Conservation (phyloP, 768 basidiomycete species). For the Epithele typhae region DNA sequence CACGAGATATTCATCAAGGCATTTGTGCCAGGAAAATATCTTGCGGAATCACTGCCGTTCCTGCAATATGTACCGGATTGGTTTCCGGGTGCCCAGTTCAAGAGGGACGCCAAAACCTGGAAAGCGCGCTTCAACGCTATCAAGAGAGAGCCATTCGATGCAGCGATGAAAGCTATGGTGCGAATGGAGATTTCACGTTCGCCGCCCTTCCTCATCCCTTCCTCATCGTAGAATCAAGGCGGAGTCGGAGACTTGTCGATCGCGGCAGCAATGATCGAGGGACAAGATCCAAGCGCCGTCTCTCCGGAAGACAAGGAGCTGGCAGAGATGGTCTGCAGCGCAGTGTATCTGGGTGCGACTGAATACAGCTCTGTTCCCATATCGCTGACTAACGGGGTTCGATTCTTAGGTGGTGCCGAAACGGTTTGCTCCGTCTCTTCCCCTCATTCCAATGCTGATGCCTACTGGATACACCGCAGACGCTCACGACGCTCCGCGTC, state of each 20-base stretch:
- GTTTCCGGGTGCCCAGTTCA: conserved; percentile 17
- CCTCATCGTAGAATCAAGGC: too few relatives aligned
- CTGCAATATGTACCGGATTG: conserved; percentile 16
- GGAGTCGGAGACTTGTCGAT: too few relatives aligned
- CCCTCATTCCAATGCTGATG: too few relatives aligned
- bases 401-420: background rate
- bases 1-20: background rate
- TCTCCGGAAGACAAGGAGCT: too few relatives aligned
- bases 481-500: conserved; percentile 14
- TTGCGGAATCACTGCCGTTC: background rate
- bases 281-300: too few relatives aligned
- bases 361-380: too few relatives aligned
- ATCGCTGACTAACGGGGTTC: background rate
- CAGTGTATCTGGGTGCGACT: background rate
- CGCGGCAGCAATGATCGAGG: too few relatives aligned
- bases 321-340: too few relatives aligned
- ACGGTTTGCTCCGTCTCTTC: too few relatives aligned
- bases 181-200: too few relatives aligned
- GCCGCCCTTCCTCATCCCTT: too few relatives aligned
- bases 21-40: background rate
- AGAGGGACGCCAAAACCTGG: conserved; percentile 8
- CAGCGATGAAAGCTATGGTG: conserved; percentile 1
- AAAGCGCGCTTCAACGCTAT: background rate
- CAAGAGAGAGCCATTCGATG: conserved; percentile 8
- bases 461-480: conserved; percentile 11